Percentiles rank a stretch among this genome's conserved stretches.
phyloP scores from a whole-genome alignment of 345 rosid genomes.

The Euphorbia lathyris region DNA sequence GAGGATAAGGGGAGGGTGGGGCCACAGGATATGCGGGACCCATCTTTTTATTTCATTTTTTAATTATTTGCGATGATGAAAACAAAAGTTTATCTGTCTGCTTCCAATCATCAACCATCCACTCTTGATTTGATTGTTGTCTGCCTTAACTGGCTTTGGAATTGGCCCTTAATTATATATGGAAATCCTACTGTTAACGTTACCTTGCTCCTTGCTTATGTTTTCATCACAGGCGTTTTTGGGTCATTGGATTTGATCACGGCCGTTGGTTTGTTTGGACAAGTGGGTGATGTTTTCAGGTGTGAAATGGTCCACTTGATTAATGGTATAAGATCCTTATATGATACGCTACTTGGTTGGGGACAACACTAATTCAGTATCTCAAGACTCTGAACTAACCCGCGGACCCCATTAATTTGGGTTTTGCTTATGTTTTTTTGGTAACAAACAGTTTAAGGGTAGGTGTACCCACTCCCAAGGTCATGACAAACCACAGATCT shows the following conservation, averaged over 20 bases:
- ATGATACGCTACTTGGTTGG: constrained; percentile 17
- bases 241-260: background rate
- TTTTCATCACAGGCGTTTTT: constrained; percentile 21
- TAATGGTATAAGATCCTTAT: constrained; percentile 24
- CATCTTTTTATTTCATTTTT: background rate
- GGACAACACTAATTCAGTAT: no score
- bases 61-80: background rate
- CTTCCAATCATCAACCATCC: constrained; percentile 53
- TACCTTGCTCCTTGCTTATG: background rate
- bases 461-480: no score
- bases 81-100: constrained; percentile 42
- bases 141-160: constrained; percentile 23
- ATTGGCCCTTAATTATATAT: constrained; percentile 24
- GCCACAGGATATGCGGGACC: constrained; percentile 17
- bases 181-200: no score
- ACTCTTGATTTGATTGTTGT: constrained; percentile 51
- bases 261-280: constrained; percentile 16
- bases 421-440: constrained; percentile 1
- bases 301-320: constrained; percentile 13
- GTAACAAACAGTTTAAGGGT: no score
- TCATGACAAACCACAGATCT: no score
- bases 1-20: constrained; percentile 6
- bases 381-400: no score
- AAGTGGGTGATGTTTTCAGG: constrained; percentile 25
- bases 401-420: no score